Evolutionary conservation across 495 filamentous ascomycete genomes (phyloP), one percentile per base, ranked within the genome.

Genomic region (Parathielavia hyrcaniae): DNA sequence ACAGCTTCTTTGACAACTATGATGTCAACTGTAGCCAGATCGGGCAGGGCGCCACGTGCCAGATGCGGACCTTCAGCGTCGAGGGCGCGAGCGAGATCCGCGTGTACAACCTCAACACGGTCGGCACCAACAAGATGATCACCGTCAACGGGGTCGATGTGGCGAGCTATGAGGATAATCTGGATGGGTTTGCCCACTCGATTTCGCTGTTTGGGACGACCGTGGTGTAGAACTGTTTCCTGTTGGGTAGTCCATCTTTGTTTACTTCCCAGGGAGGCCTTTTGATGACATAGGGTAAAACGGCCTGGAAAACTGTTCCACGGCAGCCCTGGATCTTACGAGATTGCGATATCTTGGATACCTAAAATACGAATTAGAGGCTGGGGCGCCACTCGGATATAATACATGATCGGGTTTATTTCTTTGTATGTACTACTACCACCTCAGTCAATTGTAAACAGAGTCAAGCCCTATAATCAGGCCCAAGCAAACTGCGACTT

Each of bases 1-100:
- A 83, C 67, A 75, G 69, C 26, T 83, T 84, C 75, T 84, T 83
- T 64, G 64, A 75, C 57, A 80, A 83, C 69, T 80, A 82, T 64
- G 62, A 58, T 36, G 61, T 66, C 16, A 55, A 44, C 34, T 76
- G 72, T 58, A 73, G 74, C 39, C 51, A 64, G 13, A 67, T 70
- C 22, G 79, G 75, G 13, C 67, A 68, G 1, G 76, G 72, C 3
- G 75, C 73, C 34, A 66, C 64, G 13, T 90, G 86, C 69, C 87
- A 89, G 73, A 76, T 69, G 41, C 65, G 77, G 10, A 87, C 87
- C 17, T 77, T 86, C 65, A 78, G 77, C 48, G 65, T 87, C 14
- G 80, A 81, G 51, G 55, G 61, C 59, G 62, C 57, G 55, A 75
- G 64, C 47, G 55, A 69, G 8, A 62, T 82, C 16, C 60, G 60